Conservation (phyloP, 129 eudicot genomes). For the Solidago caesia region DNA sequence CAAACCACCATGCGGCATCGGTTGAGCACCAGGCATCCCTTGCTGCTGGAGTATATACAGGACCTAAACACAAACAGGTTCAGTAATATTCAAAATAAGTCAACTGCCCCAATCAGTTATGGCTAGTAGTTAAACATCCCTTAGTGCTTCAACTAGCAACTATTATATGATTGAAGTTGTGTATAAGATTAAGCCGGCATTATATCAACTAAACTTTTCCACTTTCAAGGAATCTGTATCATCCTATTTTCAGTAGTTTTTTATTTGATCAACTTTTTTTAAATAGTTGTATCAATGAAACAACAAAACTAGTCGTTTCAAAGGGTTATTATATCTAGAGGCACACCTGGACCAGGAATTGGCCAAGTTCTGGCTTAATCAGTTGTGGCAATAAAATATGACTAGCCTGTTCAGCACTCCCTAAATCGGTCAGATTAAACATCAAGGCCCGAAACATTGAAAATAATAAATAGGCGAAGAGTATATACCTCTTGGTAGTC, state of each 20-base stretch:
- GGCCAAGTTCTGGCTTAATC: background rate
- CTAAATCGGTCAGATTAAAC: background rate
- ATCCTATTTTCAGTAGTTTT: background rate
- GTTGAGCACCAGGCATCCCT: conserved; percentile 57
- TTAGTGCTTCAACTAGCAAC: conserved; percentile 1
- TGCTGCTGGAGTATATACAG: conserved; percentile 61
- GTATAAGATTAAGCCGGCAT: background rate
- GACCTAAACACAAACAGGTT: conserved; percentile 43
- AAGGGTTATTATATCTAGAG: background rate
- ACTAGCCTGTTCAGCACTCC: background rate
- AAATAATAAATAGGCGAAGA: background rate
- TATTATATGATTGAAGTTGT: conserved; percentile 9
- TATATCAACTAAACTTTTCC: background rate
- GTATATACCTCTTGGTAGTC: conserved; percentile 78
- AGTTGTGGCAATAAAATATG: background rate
- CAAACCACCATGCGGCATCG: conserved; percentile 51
- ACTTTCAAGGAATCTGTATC: background rate
- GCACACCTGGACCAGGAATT: background rate
- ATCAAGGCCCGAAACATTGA: background rate
- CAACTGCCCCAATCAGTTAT: background rate
- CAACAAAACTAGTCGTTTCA: conserved; percentile 1
- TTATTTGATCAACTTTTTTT: background rate
- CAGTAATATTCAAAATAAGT: conserved; percentile 4
- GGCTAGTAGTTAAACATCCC: background rate
- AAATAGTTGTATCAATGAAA: background rate